Conservation (phyloP, 768 basidiomycete species). For the Nevesoporus exiguus region DNA sequence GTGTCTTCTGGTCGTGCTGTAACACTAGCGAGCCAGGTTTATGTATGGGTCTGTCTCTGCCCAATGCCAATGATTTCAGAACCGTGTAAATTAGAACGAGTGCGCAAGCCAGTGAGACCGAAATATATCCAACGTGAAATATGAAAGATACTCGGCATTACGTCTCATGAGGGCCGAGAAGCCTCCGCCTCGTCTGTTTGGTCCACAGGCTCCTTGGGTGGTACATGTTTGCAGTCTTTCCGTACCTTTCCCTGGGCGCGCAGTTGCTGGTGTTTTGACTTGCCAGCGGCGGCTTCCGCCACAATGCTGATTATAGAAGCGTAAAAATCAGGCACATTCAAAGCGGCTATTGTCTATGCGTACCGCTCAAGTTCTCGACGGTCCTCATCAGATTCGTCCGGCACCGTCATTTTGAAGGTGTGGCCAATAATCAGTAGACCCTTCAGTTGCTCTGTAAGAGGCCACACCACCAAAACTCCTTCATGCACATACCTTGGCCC, state of each 20-base stretch:
- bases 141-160: conserved; percentile 4
- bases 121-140: conserved; percentile 21
- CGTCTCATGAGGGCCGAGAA: conserved; percentile 13
- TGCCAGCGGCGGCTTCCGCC: conserved; percentile 77
- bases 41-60: conserved; percentile 15
- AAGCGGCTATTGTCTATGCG: conserved; percentile 17
- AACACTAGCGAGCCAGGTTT: conserved; percentile 12
- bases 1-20: conserved; percentile 5
- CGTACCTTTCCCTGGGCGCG: conserved; percentile 26
- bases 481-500: conserved; percentile 67
- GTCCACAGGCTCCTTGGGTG: conserved; percentile 32
- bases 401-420: conserved; percentile 78
- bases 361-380: conserved; percentile 91
- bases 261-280: conserved; percentile 51
- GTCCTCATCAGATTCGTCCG: conserved; percentile 92
- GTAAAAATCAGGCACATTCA: conserved; percentile 2
- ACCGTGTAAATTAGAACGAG: conserved; percentile 22
- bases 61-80: conserved; percentile 10
- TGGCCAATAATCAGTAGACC: conserved; percentile 87
- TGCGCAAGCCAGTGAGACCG: conserved; percentile 13
- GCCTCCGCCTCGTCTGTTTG: conserved; percentile 18
- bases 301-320: conserved; percentile 57
- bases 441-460: conserved; percentile 34
- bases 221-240: conserved; percentile 39
- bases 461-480: not conserved